Evolutionary conservation across 176 grass and related monocot genomes (phyloP), one percentile per base, ranked within the genome.

Genomic region (Avena sativa): DNA sequence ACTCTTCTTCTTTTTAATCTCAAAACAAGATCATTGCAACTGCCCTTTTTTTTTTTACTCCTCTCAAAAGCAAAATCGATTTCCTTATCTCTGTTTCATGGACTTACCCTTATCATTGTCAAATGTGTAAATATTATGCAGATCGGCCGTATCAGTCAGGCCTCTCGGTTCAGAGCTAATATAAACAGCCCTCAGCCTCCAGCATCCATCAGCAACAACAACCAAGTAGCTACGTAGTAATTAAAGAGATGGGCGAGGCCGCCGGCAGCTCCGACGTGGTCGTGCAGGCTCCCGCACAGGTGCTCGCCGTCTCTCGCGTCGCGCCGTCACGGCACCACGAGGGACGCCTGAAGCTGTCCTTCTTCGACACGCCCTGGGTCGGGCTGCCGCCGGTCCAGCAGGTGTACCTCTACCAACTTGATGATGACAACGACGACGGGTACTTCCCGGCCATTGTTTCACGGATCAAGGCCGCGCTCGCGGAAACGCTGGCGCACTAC

Each of bases 361-460:
- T 85, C 78, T 92, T 92, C 65, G 86, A 92, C 86, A 12, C 79
- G 13, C 68, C 78, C 0, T 88, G 82, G 86, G 19, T 88, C 46
- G 82, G 80, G 44, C 86, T 88, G 0, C 82, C 86, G 38, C 78
- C 86, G 19, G 81, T 88, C 25, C 86, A 83, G 64, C 79, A 80
- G 3, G 51, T 90, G n/a, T 87, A 87, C 84, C 53, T 90, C 0
- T 90, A 83, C 82, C 57, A 63, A 2, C 56, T 73, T 0, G n/a
- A 4, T 5, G 59, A 6, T 0, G 43, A 3, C 1, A 76, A 55
- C 12, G n/a, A 2, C 6, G 46, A 0, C 4, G 79, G 9, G 52
- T 36, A 38, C 3, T 84, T 80, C 81, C 3, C 75, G 2, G 53
- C 60, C 9, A 13, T 25, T 50, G 47, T 80, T 15, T 3, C 8